A percentile compares a stretch with the other conserved stretches of the same genome.
phyloP scores from a whole-genome alignment of 1,139 yeast genomes.

The Geotrichum australiense region DNA sequence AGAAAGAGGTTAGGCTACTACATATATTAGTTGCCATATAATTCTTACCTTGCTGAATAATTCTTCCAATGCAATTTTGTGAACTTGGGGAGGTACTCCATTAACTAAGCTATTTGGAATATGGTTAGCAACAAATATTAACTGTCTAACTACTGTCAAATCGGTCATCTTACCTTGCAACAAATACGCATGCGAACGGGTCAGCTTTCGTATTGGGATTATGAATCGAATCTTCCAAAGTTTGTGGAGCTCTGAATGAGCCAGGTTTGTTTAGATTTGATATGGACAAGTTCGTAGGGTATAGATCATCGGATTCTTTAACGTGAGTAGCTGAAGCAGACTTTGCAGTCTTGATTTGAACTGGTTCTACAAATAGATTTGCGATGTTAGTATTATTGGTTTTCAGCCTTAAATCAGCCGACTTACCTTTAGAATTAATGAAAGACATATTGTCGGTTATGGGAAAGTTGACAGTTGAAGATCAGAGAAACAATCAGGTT shows the following conservation, averaged over 20 bases:
- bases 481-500: background rate
- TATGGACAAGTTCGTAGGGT: too few species aligned
- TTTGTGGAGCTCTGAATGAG: background rate
- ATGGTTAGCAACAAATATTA: background rate
- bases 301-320: background rate
- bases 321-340: background rate
- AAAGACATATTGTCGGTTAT: constrained; percentile 11
- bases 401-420: constrained; percentile 4
- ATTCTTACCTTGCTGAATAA: constrained; percentile 42
- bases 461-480: background rate
- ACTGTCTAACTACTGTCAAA: too few species aligned
- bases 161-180: constrained; percentile 43
- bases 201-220: constrained; percentile 10
- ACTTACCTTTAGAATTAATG: constrained; percentile 15
- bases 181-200: constrained; percentile 88
- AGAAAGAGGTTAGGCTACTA: constrained; percentile 7
- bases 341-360: constrained; percentile 9
- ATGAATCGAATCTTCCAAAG: constrained; percentile 3
- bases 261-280: background rate
- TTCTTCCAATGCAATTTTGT: constrained; percentile 41
- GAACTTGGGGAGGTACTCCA: constrained; percentile 17
- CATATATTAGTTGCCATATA: background rate
- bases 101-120: constrained; percentile 16
- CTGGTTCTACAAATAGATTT: constrained; percentile 8
- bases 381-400: background rate